phyloP scores from a whole-genome alignment of 345 rosid genomes.

The Moricandia moricandioides region DNA sequence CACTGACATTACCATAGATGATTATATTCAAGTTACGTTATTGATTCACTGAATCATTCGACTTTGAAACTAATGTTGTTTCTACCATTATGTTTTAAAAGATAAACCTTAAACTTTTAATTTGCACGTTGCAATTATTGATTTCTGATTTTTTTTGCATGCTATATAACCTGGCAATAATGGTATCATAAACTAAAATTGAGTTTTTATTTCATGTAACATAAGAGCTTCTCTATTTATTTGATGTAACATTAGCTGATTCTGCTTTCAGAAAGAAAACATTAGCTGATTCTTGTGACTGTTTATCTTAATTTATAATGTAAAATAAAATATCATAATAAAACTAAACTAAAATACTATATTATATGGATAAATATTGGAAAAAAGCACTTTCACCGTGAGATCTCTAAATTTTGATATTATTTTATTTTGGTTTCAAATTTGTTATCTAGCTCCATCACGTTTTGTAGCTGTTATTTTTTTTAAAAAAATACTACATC shows the following conservation, averaged over 20 bases:
- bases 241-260: too few species aligned
- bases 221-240: not conserved
- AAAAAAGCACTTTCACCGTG: not conserved
- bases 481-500: not conserved
- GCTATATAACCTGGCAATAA: not conserved
- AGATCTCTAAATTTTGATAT: not conserved
- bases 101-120: not conserved
- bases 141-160: not conserved
- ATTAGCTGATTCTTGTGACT: not conserved
- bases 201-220: not conserved
- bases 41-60: not conserved
- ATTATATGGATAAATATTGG: not conserved
- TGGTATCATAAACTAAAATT: not conserved
- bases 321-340: not conserved
- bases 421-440: not conserved
- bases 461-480: not conserved
- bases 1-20: constrained; percentile 4
- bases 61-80: not conserved
- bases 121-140: not conserved
- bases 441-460: not conserved
- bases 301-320: not conserved
- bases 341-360: not conserved
- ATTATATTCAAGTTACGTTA: not conserved
- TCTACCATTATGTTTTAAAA: not conserved
- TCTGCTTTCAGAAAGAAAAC: too few species aligned